These are phyloP conservation scores for Hymenoscyphus fructigenus DNA, from an alignment of 2,329 filamentous ascomycete species.

Conservation along the genomic window DNA sequence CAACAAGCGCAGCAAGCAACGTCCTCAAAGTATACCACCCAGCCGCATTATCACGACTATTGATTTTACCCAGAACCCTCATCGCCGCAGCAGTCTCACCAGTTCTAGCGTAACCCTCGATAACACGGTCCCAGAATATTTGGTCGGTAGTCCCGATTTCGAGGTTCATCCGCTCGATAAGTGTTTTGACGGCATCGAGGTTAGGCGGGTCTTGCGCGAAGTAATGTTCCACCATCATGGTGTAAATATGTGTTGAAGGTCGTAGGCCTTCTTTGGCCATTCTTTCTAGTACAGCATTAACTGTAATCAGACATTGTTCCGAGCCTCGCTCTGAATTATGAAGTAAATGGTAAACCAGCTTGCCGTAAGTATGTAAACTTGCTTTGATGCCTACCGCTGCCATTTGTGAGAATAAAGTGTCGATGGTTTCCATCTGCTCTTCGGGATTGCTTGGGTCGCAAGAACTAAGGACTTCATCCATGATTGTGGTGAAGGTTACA, in stretches of 20 bases:
- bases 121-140: slow-evolving; percentile 67
- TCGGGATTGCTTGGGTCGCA: slow-evolving; percentile 43
- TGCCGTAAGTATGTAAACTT: slow-evolving; percentile 64
- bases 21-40: slow-evolving; percentile 32
- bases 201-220: slow-evolving; percentile 60
- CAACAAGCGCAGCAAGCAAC: slow-evolving; percentile 32
- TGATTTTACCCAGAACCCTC: slow-evolving; percentile 48
- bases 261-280: slow-evolving; percentile 55
- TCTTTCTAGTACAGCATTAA: slow-evolving; percentile 60
- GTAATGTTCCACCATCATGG: slow-evolving; percentile 68
- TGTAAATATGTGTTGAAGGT: slow-evolving; percentile 67
- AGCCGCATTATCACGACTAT: slow-evolving; percentile 26
- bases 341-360: slow-evolving; percentile 65
- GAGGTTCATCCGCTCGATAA: slow-evolving; percentile 52
- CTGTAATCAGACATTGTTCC: slow-evolving; percentile 43
- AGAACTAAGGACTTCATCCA: slow-evolving; percentile 56
- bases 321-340: slow-evolving; percentile 39
- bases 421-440: slow-evolving; percentile 53
- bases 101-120: slow-evolving; percentile 62
- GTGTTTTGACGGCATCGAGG: slow-evolving; percentile 55
- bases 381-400: slow-evolving; percentile 54
- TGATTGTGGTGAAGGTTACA: slow-evolving; percentile 72
- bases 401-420: slow-evolving; percentile 58
- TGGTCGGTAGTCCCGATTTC: slow-evolving; percentile 45
- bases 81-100: slow-evolving; percentile 52